Evolutionary conservation across 2,329 filamentous ascomycete species (phyloP).

Genomic region (Trichoderma endophyticum): DNA sequence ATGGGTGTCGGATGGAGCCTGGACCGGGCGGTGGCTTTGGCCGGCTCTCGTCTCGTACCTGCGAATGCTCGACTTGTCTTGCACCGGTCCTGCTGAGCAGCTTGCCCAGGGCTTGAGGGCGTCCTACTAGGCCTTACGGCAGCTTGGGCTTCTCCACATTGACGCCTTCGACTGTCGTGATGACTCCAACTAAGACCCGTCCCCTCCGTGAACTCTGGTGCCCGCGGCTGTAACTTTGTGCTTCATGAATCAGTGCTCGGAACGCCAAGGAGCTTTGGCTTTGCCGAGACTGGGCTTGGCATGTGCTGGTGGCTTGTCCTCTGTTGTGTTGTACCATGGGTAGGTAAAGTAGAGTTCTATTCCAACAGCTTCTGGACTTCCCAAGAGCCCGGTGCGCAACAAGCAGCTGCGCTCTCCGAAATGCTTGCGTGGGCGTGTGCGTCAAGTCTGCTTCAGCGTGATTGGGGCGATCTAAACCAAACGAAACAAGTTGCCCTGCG

Average conservation of each 20-base stretch:
- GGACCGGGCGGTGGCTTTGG: constrained; percentile 17
- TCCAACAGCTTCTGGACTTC: neutral
- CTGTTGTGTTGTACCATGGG: neutral
- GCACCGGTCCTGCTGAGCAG: constrained; percentile 2
- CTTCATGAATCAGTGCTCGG: neutral
- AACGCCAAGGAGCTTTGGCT: neutral
- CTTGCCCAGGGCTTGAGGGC: neutral
- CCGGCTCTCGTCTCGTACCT: constrained; percentile 4
- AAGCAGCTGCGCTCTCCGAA: neutral
- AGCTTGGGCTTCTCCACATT: constrained; percentile 1
- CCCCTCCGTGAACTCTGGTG: constrained; percentile 2
- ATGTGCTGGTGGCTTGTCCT: neutral
- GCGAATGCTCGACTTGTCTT: neutral
- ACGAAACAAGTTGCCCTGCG: constrained; percentile 14
- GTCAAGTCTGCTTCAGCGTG: neutral
- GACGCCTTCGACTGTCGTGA: neutral
- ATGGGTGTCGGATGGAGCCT: constrained; percentile 17
- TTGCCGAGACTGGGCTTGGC: neutral
- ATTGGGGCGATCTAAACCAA: constrained; percentile 14
- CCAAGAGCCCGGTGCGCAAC: neutral
- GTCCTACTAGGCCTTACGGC: constrained; percentile 9
- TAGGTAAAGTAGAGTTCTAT: neutral
- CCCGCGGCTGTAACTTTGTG: neutral
- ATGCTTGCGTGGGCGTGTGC: neutral
- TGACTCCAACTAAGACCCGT: constrained; percentile 9